phyloP scores from a whole-genome alignment of 2,329 filamentous ascomycete species.

The Pyrenophora tritici-repentis region DNA sequence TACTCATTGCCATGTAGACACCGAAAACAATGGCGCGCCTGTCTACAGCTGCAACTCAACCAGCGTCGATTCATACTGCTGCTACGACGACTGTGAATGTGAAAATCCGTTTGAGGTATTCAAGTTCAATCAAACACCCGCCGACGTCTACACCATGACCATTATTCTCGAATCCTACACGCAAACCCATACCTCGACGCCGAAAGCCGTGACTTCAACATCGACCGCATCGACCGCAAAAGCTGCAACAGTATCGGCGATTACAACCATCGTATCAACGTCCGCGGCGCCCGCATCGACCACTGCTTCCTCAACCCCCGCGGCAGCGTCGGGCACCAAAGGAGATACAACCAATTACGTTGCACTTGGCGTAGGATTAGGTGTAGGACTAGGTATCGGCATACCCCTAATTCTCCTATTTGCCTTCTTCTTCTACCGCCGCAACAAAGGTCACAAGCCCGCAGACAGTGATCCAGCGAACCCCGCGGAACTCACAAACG shows the following conservation, averaged over 20 bases:
- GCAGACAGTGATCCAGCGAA: not conserved
- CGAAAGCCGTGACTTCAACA: not conserved
- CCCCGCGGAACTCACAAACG: not conserved
- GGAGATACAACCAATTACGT: conserved; percentile 3
- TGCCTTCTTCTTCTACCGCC: conserved; percentile 5
- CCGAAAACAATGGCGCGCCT: conserved; percentile 28
- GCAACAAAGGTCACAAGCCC: not conserved
- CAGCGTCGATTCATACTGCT: conserved; percentile 32
- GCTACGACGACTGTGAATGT: conserved; percentile 34
- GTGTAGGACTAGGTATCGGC: conserved; percentile 1
- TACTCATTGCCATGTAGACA: conserved; percentile 17
- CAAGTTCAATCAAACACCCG: conserved; percentile 17
- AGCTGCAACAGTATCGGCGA: not conserved
- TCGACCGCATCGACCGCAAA: not conserved
- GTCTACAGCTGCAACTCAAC: conserved; percentile 37
- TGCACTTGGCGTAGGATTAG: conserved; percentile 2
- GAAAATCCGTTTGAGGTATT: conserved; percentile 27
- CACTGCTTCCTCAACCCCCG: not conserved
- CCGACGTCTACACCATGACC: conserved; percentile 31
- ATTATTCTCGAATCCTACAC: conserved; percentile 34
- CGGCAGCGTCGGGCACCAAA: not conserved
- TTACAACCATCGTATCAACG: not conserved
- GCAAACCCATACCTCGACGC: conserved; percentile 22
- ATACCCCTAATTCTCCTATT: not conserved
- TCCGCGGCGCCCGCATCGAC: not conserved